Percentiles rank a stretch among this genome's conserved stretches.
Conservation (phyloP, 768 basidiomycete genomes). For the Clavaria fumosa region DNA sequence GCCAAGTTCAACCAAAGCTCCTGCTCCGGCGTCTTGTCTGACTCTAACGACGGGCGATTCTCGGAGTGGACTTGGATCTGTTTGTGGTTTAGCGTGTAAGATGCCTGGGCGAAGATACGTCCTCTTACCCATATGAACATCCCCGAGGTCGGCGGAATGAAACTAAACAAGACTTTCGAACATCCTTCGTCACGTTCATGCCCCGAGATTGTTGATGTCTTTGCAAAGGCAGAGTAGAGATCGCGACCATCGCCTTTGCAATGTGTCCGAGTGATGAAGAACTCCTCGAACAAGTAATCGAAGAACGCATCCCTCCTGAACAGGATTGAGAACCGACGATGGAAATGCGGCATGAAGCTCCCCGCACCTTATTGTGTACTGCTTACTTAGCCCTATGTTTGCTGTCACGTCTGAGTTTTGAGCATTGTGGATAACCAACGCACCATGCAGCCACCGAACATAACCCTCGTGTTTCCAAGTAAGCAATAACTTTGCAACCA, state of each 20-base stretch:
- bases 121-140: conserved; percentile 64
- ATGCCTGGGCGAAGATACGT: no score
- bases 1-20: conserved; percentile 47
- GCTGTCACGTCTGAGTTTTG: conserved; percentile 40
- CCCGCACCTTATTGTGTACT: no score
- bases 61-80: conserved; percentile 52
- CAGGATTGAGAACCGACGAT: no score
- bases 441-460: conserved; percentile 63
- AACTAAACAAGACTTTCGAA: conserved; percentile 37
- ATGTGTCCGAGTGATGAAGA: conserved; percentile 22
- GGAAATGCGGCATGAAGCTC: no score
- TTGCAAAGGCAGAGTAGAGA: conserved; percentile 32
- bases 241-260: conserved; percentile 22
- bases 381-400: no score
- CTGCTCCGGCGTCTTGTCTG: conserved; percentile 31
- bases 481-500: conserved; percentile 44
- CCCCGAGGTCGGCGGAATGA: conserved; percentile 65
- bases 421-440: conserved; percentile 28
- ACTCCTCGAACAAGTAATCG: conserved; percentile 46
- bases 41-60: conserved; percentile 30
- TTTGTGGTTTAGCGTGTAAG: not conserved
- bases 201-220: conserved; percentile 14
- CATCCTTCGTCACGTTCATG: conserved; percentile 23
- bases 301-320: no score
- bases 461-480: conserved; percentile 62